phyloP scores from a whole-genome alignment of 202 grass and related monocot genomes.

The Bolboschoenoplectus hybrid region DNA sequence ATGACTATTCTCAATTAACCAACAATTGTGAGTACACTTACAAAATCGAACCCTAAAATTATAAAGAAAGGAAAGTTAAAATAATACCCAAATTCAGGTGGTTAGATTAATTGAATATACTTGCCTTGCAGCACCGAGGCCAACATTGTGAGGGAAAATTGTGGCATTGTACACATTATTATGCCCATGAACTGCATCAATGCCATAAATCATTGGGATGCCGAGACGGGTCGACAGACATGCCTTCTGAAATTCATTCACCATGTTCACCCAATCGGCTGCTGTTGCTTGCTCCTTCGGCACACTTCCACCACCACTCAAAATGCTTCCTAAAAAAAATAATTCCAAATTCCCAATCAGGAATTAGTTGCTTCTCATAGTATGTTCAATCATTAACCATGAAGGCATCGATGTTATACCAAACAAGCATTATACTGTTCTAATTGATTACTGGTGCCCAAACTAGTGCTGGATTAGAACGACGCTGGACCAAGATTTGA shows the following conservation, averaged over 20 bases:
- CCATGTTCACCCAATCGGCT: conserved; percentile 70
- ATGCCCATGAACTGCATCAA: conserved; percentile 85
- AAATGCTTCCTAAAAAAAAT: conserved; percentile 58
- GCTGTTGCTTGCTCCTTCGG: conserved; percentile 62
- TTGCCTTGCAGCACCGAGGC: conserved; percentile 74
- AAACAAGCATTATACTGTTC: not conserved
- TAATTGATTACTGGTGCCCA: not conserved
- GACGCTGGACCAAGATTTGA: not conserved
- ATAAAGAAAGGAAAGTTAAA: not conserved
- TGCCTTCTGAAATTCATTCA: conserved; percentile 66
- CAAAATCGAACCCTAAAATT: not conserved
- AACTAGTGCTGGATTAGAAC: not conserved
- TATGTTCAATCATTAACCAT: not conserved
- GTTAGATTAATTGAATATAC: not conserved
- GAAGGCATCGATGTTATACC: not conserved
- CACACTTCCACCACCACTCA: conserved; percentile 92
- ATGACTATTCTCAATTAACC: not conserved
- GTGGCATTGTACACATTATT: conserved; percentile 91
- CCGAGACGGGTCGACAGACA: conserved; percentile 64
- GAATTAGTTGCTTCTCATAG: not conserved
- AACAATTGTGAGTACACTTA: not conserved
- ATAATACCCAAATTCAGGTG: not conserved
- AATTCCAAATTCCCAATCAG: not conserved
- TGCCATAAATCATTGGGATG: conserved; percentile 96
- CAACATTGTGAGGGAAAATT: conserved; percentile 95